These are phyloP conservation scores for Hanseniaspora sp. DNA, from an alignment of 1,139 yeast species.

Conservation along the genomic window DNA sequence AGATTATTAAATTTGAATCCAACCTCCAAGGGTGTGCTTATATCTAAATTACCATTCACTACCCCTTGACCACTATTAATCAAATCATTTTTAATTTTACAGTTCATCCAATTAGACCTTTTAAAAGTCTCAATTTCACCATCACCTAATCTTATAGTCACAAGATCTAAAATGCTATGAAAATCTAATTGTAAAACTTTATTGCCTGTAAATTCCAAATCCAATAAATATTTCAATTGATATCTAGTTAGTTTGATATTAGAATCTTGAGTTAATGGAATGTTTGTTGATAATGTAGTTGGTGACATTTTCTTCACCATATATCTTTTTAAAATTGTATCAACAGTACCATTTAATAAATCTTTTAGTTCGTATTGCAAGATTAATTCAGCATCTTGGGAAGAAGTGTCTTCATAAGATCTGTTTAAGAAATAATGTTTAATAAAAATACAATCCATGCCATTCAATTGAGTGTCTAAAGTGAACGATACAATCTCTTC, in stretches of 20 bases:
- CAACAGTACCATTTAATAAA: constrained; percentile 21
- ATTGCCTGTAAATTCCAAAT: constrained; percentile 20
- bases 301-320: constrained; percentile 16
- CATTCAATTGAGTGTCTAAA: constrained; percentile 23
- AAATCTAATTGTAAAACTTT: constrained; percentile 23
- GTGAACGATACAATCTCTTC: constrained; percentile 23
- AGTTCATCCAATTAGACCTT: constrained; percentile 25
- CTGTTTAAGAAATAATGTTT: constrained; percentile 26
- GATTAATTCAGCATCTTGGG: constrained; percentile 25
- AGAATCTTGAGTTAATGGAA: constrained; percentile 9
- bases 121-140: constrained; percentile 25
- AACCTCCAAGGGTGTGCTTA: constrained; percentile 20
- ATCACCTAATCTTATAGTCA: constrained; percentile 24
- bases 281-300: constrained; percentile 16
- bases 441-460: constrained; percentile 21
- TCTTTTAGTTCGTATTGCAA: constrained; percentile 20
- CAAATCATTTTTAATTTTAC: constrained; percentile 1
- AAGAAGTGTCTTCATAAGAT: constrained; percentile 24
- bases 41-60: constrained; percentile 11
- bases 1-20: constrained; percentile 12
- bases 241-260: background rate
- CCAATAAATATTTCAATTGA: constrained; percentile 18
- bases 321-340: constrained; percentile 25
- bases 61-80: constrained; percentile 1
- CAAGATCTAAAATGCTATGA: constrained; percentile 24